Evolutionary conservation across 345 rosid genomes (phyloP), one percentile per base, ranked within the genome.

Genomic region (Abelmoschus esculentus): DNA sequence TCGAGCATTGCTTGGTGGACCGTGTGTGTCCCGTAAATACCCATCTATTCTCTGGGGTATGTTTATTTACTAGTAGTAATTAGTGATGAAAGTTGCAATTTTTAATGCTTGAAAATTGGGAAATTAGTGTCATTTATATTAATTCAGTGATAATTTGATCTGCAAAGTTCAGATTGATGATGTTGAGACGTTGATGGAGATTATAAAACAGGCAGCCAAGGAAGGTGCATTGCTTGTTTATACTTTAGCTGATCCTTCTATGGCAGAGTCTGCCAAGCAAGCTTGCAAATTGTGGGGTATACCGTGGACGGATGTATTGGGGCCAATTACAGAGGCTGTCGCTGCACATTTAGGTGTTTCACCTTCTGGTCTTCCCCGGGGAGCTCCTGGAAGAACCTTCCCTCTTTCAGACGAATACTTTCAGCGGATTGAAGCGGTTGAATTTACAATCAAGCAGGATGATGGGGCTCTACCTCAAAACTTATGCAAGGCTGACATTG

Each of bases 41-140:
- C 17, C 96, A 93, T 75, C 87, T 93, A 15, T 93, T 86, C 73
- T 93, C 98, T 5, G 97, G 95, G 90, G 98, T 93, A 90, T 40
- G 65, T 7, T 61, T 58, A 36, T 14, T 68, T 28, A 34, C 47
- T 18, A 55, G 55, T 46, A 6, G 52, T 46, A 8, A 47, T 46
- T 46, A 14, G 55, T 42, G 13, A 42, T 19, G 17, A 63, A 64
- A 29, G 11, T 12, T 22, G 68, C 10, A 42, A 11, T 12, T 22
- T 65, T 47, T 29, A 46, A 13, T 44, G 55, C 46, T 22, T 26
- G 12, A 65, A 26, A 46, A 7, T 32, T 42, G 53, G 36, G 38
- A 65, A 26, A 17, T 13, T 28, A 28, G n/a, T 65, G 13, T 47
- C 53, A 15, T 47, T 28, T 66, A 15, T 19, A 47, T 66, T 49